These are phyloP conservation scores for Pichia cabralensis DNA, from an alignment of 805 yeast species.

Conservation along the genomic window DNA sequence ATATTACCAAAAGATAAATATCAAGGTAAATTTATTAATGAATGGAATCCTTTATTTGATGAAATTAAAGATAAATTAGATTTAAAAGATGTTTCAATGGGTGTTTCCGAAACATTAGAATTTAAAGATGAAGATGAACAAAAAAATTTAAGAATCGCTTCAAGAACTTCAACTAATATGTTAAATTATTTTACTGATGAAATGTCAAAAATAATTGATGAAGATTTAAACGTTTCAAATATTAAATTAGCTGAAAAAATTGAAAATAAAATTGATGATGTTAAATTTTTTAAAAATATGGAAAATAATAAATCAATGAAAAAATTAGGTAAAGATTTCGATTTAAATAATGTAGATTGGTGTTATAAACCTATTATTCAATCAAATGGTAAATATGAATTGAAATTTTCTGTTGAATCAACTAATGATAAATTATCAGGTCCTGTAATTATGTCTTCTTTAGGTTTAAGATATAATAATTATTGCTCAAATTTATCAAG, in stretches of 20 bases:
- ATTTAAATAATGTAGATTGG: constrained; percentile 77
- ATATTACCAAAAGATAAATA: constrained; percentile 65
- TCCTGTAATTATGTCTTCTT: constrained; percentile 72
- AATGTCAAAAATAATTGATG: constrained; percentile 80
- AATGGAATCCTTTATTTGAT: constrained; percentile 49
- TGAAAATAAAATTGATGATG: constrained; percentile 74
- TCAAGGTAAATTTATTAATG: constrained; percentile 75
- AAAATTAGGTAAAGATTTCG: constrained; percentile 59
- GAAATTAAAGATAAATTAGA: constrained; percentile 27
- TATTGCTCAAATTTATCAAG: constrained; percentile 85
- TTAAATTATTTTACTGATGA: constrained; percentile 80
- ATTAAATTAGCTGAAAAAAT: constrained; percentile 62
- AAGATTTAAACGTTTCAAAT: constrained; percentile 69
- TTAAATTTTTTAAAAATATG: constrained; percentile 49
- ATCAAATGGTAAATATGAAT: constrained; percentile 77
- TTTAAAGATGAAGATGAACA: constrained; percentile 75
- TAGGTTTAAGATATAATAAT: constrained; percentile 80
- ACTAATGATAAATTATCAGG: constrained; percentile 53
- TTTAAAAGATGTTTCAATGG: constrained; percentile 43
- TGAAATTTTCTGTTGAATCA: constrained; percentile 76
- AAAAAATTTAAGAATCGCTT: constrained; percentile 52
- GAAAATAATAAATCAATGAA: constrained; percentile 38
- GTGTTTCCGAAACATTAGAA: constrained; percentile 52
- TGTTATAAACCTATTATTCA: constrained; percentile 86
- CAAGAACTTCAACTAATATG: constrained; percentile 67